phyloP scores from a whole-genome alignment of 2,329 filamentous ascomycete genomes.

The Exophiala oligosperma region DNA sequence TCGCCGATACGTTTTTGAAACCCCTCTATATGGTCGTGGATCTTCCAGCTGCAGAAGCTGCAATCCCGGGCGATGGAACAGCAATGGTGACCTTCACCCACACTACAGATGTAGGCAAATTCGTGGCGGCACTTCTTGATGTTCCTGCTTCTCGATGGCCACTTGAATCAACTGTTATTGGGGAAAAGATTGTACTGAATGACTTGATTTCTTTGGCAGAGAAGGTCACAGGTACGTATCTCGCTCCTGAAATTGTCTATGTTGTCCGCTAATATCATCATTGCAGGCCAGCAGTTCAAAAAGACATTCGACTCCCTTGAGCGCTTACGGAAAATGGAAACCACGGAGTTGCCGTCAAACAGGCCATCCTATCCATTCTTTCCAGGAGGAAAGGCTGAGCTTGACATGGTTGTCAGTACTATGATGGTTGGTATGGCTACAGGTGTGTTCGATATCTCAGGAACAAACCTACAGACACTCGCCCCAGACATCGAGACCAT shows the following conservation, averaged over 20 bases:
- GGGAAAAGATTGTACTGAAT: not conserved
- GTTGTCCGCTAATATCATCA: not conserved
- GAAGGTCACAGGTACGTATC: not conserved
- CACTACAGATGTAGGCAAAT: conserved; percentile 10
- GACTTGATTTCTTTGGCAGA: not conserved
- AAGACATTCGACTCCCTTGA: not conserved
- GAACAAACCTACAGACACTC: not conserved
- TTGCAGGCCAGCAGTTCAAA: not conserved
- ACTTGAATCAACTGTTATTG: not conserved
- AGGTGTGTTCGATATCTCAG: conserved; percentile 1
- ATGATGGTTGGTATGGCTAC: conserved; percentile 2
- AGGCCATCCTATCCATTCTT: not conserved
- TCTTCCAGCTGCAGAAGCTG: not conserved
- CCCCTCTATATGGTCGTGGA: conserved; percentile 8
- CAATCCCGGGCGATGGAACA: conserved; percentile 7
- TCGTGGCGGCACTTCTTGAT: conserved; percentile 1
- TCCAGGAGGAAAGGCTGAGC: not conserved
- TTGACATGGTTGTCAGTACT: conserved; percentile 2
- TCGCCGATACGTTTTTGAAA: conserved; percentile 22
- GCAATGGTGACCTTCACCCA: conserved; percentile 1
- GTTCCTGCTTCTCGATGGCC: not conserved
- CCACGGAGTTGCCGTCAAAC: not conserved
- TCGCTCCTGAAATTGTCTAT: not conserved
- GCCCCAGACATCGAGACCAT: not conserved
- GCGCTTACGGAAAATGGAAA: not conserved